Evolutionary conservation across 306 rosid genomes (phyloP).

Genomic region (Adenanthera pavonina): DNA sequence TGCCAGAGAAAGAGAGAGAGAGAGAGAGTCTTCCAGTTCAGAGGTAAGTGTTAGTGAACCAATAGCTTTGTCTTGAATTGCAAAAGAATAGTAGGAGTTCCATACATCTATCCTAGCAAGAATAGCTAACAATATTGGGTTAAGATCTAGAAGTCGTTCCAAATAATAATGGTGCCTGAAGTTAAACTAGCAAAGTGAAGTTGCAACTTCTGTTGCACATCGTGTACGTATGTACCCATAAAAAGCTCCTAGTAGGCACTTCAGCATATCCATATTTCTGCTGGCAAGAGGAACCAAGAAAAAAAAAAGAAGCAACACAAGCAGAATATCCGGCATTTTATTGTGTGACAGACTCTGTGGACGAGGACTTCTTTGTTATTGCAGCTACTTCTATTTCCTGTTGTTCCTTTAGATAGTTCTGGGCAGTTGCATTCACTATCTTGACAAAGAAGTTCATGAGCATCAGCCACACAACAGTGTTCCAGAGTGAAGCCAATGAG

Average conservation of each 20-base stretch:
- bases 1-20: not conserved
- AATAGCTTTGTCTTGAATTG: slow-evolving; percentile 45
- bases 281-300: slow-evolving; percentile 39
- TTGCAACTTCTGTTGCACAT: slow-evolving; percentile 45
- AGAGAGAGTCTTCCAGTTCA: not conserved
- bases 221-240: slow-evolving; percentile 34
- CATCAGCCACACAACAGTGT: slow-evolving; percentile 96
- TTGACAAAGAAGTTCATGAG: slow-evolving; percentile 86
- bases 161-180: slow-evolving; percentile 56
- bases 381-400: slow-evolving; percentile 65
- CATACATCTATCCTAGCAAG: slow-evolving; percentile 46
- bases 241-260: slow-evolving; percentile 41
- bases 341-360: slow-evolving; percentile 35
- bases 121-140: slow-evolving; percentile 45
- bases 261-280: slow-evolving; percentile 40
- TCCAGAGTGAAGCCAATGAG: slow-evolving; percentile 85
- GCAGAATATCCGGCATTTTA: slow-evolving; percentile 46
- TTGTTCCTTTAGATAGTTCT: slow-evolving; percentile 74
- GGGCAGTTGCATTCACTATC: slow-evolving; percentile 91
- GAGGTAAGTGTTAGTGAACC: slow-evolving; percentile 25
- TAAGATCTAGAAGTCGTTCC: slow-evolving; percentile 41
- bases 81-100: slow-evolving; percentile 61
- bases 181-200: slow-evolving; percentile 32
- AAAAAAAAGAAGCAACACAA: slow-evolving; percentile 34
- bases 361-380: slow-evolving; percentile 46